phyloP scores from a whole-genome alignment of 2,329 filamentous ascomycete species.

The Coniochaeta sp. region DNA sequence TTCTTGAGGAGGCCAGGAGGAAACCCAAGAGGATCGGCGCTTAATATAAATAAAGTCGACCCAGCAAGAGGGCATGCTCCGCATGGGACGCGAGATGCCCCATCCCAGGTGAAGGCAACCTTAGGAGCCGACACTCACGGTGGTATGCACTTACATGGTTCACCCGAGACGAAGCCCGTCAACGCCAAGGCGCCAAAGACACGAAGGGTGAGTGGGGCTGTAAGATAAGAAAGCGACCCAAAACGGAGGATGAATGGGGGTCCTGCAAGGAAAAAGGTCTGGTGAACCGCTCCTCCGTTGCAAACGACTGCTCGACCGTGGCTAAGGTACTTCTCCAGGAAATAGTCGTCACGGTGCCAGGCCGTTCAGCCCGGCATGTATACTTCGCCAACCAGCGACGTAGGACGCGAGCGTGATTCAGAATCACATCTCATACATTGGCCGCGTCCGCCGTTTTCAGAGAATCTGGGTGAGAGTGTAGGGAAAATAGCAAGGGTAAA shows the following conservation, averaged over 20 bases:
- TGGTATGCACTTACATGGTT: slow-evolving; percentile 1
- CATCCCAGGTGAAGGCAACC: background rate
- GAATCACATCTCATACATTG: too few relatives aligned
- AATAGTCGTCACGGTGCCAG: too few relatives aligned
- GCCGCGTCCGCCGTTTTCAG: too few relatives aligned
- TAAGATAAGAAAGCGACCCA: background rate
- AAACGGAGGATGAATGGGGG: background rate
- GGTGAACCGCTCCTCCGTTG: background rate
- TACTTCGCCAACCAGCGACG: too few relatives aligned
- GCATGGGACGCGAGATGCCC: background rate
- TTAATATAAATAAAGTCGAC: slow-evolving; percentile 1
- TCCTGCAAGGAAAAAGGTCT: background rate
- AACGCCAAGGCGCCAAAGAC: background rate
- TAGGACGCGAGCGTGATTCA: too few relatives aligned
- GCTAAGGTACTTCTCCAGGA: too few relatives aligned
- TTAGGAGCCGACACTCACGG: background rate
- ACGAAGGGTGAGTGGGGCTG: background rate
- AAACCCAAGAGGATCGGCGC: background rate
- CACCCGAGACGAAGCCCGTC: background rate
- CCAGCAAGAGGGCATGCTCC: background rate
- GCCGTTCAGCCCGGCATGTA: too few relatives aligned
- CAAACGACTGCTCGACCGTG: background rate
- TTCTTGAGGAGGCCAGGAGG: background rate
- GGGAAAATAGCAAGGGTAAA: background rate
- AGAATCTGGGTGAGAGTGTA: too few relatives aligned